Conservation (phyloP, 805 yeast genomes). For the Metschnikowia kofuensis region DNA sequence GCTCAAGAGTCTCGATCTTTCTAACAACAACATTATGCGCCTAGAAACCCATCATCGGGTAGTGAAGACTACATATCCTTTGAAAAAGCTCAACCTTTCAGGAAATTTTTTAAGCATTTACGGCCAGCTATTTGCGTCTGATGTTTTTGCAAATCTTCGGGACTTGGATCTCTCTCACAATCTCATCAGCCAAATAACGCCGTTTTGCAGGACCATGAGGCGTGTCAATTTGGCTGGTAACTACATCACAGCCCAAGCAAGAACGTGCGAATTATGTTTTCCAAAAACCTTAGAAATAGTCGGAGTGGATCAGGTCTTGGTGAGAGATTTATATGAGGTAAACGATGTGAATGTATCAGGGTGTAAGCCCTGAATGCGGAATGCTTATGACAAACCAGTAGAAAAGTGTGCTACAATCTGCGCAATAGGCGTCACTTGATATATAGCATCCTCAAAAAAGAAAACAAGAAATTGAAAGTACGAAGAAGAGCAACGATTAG, state of each 20-base stretch:
- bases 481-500: too few relatives aligned
- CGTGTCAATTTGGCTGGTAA: slow-evolving; percentile 24
- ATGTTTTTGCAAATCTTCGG: slow-evolving; percentile 13
- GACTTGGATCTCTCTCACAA: slow-evolving; percentile 27
- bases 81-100: slow-evolving; percentile 21
- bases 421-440: too few relatives aligned
- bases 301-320: slow-evolving; percentile 3
- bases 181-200: slow-evolving; percentile 15
- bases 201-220: slow-evolving; percentile 16
- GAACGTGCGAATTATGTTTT: background rate
- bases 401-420: too few relatives aligned
- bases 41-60: slow-evolving; percentile 4
- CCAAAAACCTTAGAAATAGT: slow-evolving; percentile 3
- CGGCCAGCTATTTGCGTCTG: slow-evolving; percentile 4
- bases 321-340: background rate
- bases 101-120: slow-evolving; percentile 23
- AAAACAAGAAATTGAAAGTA: too few relatives aligned
- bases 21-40: slow-evolving; percentile 24
- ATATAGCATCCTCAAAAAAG: too few relatives aligned
- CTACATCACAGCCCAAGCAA: slow-evolving; percentile 6
- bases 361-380: too few relatives aligned
- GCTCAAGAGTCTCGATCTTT: slow-evolving; percentile 19
- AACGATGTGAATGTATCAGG: background rate
- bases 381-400: too few relatives aligned
- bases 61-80: background rate